Evolutionary conservation across 2,329 filamentous ascomycete genomes (phyloP).

Genomic region (Sarocladium oryzae): DNA sequence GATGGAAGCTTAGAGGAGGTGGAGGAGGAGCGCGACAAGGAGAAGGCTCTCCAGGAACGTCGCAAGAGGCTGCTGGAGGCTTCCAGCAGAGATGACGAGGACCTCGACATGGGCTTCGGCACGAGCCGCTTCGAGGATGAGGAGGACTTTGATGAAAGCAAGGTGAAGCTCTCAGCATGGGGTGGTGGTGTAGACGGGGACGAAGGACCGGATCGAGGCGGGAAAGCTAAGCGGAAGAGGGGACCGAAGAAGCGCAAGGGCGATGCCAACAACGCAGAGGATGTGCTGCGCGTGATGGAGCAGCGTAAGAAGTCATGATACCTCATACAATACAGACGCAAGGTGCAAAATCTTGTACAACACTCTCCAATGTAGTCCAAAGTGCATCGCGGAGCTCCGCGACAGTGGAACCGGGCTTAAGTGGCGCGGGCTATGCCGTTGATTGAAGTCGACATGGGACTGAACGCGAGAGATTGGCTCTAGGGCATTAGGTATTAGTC

Average conservation of each 20-base stretch:
- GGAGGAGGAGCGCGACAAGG: constrained; percentile 32
- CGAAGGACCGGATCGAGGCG: constrained; percentile 34
- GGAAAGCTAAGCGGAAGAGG: constrained; percentile 58
- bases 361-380: too few species aligned
- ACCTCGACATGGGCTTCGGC: constrained; percentile 93
- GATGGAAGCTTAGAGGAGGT: constrained; percentile 20
- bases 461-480: not conserved
- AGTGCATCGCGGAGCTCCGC: constrained; percentile 14
- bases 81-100: constrained; percentile 74
- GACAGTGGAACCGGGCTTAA: not conserved
- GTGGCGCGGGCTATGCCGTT: not conserved
- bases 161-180: constrained; percentile 64
- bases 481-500: not conserved
- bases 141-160: constrained; percentile 67
- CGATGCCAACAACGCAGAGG: constrained; percentile 69
- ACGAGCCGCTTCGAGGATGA: constrained; percentile 82
- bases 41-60: constrained; percentile 56
- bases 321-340: too few species aligned
- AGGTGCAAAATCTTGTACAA: too few species aligned
- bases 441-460: not conserved
- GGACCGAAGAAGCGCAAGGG: constrained; percentile 71
- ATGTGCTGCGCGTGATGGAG: constrained; percentile 76
- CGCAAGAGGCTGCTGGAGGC: constrained; percentile 68
- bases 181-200: constrained; percentile 48
- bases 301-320: constrained; percentile 35